Base-by-base conservation (phyloP, 805 yeast genomes). In the Suhomyces pyralidae region DNA sequence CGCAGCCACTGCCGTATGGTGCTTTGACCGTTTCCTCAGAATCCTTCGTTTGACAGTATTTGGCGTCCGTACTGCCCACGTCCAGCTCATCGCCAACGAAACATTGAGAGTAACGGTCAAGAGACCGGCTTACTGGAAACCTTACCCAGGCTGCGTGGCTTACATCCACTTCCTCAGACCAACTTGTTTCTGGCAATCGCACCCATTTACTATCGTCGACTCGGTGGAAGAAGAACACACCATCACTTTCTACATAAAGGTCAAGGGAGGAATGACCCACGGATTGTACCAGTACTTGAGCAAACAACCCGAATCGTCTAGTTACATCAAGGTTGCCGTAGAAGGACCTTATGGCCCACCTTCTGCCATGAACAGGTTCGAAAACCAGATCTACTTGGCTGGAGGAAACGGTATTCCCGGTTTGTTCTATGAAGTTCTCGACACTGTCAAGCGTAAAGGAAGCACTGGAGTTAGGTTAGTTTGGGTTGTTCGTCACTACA, bases 141-240 rank as follows among this genome's bases (percentile, higher is more conserved):
- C 78, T 19, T 68, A 61, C 52, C 85, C 90, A 2, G 87, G 89
- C 26, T 72, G 79, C 14, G 82, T 70, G 63, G 82, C 78, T 1
- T 86, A 74, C 60, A 67, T 88, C 36, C 79, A 84, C 67, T 83
- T 86, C 64, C 56, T 84, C 52, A 70, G 80, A 44, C 74, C 79
- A 17, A 62, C 68, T 2, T 67, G 76, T 38, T 82, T 85, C 64
- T 85, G 85, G 84, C 90, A 86, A 64, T 81, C 86, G 4, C 91
- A 87, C 64, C 93, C 93, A 3, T 86, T 88, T 68, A 84, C 92
- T 1, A 66, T 81, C 6, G 69, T 81, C 46, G 76, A 76, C 48
- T 68, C 80, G 3, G 65, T 68, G 1, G 66, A 70, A 44, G 69
- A 70, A 45, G 55, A 58, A 22, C 55, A 61, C 38, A 69, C 57